phyloP scores from a whole-genome alignment of 768 basidiomycete species.

The Mycena amicta region DNA sequence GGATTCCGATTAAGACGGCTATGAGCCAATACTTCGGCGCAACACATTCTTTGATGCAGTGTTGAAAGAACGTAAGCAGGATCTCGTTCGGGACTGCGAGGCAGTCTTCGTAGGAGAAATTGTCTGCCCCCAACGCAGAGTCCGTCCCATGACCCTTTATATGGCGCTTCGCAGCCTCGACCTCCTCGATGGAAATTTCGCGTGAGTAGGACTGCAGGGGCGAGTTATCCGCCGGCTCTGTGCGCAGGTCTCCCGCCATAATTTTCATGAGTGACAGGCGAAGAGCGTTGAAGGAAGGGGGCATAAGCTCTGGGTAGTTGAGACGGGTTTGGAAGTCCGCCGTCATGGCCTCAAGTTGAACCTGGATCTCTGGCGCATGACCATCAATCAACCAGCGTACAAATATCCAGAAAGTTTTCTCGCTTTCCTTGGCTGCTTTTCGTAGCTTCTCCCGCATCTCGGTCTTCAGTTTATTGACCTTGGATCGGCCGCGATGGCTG shows the following conservation, averaged over 20 bases:
- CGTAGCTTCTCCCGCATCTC: too few species aligned
- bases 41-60: too few species aligned
- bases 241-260: background rate
- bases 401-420: background rate
- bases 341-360: background rate
- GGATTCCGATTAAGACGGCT: too few species aligned
- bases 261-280: background rate
- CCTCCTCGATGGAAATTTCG: background rate
- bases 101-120: constrained; percentile 6
- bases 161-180: background rate
- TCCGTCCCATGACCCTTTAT: constrained; percentile 1
- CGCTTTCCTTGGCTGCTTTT: background rate
- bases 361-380: background rate
- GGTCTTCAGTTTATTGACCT: too few species aligned
- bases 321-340: background rate
- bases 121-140: constrained; percentile 4
- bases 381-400: background rate
- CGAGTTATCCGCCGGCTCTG: background rate
- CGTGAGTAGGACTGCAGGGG: constrained; percentile 1
- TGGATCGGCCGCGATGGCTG: constrained; percentile 1
- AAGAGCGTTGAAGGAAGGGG: background rate
- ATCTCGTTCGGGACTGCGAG: constrained; percentile 5
- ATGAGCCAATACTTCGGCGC: too few species aligned
- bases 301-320: background rate
- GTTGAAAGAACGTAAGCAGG: background rate